These are phyloP conservation scores for Talaromyces pinophilus DNA, from an alignment of 2,329 filamentous ascomycete genomes.

Conservation along the genomic window DNA sequence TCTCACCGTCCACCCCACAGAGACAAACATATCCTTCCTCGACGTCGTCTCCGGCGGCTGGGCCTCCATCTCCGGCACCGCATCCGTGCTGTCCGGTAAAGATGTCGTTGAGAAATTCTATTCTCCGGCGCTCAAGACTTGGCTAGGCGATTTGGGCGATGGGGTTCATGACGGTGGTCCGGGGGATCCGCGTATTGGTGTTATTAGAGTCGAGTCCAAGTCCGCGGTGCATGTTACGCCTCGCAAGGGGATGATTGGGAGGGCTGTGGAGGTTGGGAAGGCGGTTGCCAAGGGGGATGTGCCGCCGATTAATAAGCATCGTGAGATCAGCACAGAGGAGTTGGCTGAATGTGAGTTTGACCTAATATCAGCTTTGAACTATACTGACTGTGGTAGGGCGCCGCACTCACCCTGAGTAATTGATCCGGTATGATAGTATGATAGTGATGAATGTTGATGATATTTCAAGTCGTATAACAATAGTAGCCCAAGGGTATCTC, in stretches of 20 bases:
- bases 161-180: slow-evolving; percentile 79
- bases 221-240: slow-evolving; percentile 72
- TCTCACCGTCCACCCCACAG: slow-evolving; percentile 67
- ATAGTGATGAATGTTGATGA: slow-evolving; percentile 3
- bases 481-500: slow-evolving; percentile 1
- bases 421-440: neutral
- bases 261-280: slow-evolving; percentile 71
- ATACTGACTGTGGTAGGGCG: slow-evolving; percentile 32
- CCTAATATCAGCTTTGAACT: neutral
- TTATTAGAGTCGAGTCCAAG: slow-evolving; percentile 74
- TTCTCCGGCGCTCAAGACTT: slow-evolving; percentile 71
- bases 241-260: slow-evolving; percentile 63
- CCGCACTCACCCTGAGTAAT: slow-evolving; percentile 32
- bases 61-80: slow-evolving; percentile 79
- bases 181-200: slow-evolving; percentile 76
- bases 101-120: slow-evolving; percentile 73
- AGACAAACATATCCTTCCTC: slow-evolving; percentile 79
- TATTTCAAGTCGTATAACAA: neutral
- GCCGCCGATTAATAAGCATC: slow-evolving; percentile 71
- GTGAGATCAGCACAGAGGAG: slow-evolving; percentile 70
- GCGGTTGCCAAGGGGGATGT: slow-evolving; percentile 71
- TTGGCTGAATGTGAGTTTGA: slow-evolving; percentile 57
- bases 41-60: slow-evolving; percentile 72
- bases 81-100: slow-evolving; percentile 69
- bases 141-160: slow-evolving; percentile 83